Evolutionary conservation across 306 rosid species (phyloP).

Genomic region (Prunus dulcis): DNA sequence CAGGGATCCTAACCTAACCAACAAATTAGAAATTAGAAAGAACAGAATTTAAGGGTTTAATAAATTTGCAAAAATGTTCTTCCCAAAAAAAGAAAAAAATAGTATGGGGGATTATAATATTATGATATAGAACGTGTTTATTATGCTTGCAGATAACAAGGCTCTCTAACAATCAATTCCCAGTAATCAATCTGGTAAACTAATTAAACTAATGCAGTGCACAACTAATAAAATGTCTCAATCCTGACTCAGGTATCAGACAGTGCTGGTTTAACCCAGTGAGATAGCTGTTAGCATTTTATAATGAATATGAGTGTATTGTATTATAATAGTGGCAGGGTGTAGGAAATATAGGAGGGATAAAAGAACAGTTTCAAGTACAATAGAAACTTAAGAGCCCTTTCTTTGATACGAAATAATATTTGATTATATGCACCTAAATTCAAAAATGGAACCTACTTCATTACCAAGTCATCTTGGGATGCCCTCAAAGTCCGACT

Average conservation of each 20-base stretch:
- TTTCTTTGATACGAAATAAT: neutral
- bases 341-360: too few relatives aligned
- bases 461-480: slow-evolving; percentile 10
- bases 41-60: neutral
- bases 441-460: neutral
- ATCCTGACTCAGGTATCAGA: neutral
- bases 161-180: neutral
- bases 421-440: neutral
- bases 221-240: neutral
- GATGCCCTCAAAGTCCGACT: slow-evolving; percentile 1
- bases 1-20: neutral
- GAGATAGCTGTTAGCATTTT: neutral
- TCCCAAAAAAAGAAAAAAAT: neutral
- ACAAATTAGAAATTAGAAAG: neutral
- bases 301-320: too few relatives aligned
- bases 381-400: neutral
- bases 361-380: neutral
- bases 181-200: neutral
- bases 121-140: neutral
- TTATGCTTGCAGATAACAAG: neutral
- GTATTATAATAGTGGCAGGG: too few relatives aligned
- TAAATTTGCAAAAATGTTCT: neutral
- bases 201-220: neutral
- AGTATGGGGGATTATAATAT: neutral
- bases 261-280: neutral